Percentiles rank a stretch among this genome's conserved stretches.
phyloP scores from a whole-genome alignment of 108 stramenopile species.

The Cyclotella choctawhatcheeana region DNA sequence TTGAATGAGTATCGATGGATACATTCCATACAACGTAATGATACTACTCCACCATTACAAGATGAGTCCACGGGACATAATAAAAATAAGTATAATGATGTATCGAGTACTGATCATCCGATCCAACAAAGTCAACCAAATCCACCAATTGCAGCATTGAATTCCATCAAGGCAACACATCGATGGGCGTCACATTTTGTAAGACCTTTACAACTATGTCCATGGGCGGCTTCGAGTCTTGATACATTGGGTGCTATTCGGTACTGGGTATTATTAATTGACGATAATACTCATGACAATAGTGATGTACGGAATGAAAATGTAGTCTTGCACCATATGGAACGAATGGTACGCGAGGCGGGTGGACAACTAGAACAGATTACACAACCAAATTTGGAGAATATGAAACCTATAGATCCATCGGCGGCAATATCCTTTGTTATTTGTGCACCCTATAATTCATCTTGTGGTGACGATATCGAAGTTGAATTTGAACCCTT shows the following conservation, averaged over 20 bases:
- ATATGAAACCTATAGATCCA: conserved; percentile 48
- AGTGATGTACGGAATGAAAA: background rate
- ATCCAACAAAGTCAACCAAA: too few relatives aligned
- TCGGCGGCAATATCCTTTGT: conserved; percentile 71
- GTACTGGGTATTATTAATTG: conserved; percentile 53
- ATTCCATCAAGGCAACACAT: conserved; percentile 48
- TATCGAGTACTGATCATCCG: too few relatives aligned
- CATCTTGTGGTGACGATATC: background rate
- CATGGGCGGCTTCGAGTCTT: conserved; percentile 66
- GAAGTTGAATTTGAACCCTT: conserved; percentile 54
- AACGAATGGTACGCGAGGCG: conserved; percentile 20
- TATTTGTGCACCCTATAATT: conserved; percentile 32
- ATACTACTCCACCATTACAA: background rate
- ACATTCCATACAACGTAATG: background rate
- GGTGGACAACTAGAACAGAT: conserved; percentile 30
- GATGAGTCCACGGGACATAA: background rate
- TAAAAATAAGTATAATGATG: too few relatives aligned
- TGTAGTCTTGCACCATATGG: conserved; percentile 32
- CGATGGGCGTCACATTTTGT: conserved; percentile 76
- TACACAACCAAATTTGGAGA: conserved; percentile 5
- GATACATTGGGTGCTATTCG: conserved; percentile 56
- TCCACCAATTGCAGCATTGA: conserved; percentile 38
- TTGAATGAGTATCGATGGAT: conserved; percentile 3
- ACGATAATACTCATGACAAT: too few relatives aligned
- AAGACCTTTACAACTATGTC: conserved; percentile 60